These are phyloP conservation scores for Leishmania tarentolae DNA, from an alignment of 208 protist genomes.

Conservation along the genomic window DNA sequence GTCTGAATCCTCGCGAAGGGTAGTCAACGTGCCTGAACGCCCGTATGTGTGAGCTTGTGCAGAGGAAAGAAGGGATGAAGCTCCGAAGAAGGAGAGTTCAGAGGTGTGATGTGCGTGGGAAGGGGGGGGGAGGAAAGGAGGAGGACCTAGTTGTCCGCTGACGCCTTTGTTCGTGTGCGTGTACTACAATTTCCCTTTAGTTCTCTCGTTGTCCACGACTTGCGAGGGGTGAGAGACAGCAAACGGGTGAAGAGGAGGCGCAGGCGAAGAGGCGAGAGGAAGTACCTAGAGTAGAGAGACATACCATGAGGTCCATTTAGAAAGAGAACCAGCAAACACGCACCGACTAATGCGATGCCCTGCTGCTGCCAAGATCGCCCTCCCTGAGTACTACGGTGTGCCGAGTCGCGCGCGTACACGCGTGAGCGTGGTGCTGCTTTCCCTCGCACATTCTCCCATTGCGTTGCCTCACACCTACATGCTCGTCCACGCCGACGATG, in stretches of 20 bases:
- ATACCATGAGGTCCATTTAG: background rate
- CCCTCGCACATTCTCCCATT: background rate
- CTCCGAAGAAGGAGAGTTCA: background rate
- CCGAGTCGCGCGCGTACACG: background rate
- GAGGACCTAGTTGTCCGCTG: background rate
- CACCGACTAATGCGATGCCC: background rate
- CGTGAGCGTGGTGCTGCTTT: background rate
- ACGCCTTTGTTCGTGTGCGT: background rate
- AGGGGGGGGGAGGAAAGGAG: background rate
- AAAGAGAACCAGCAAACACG: background rate
- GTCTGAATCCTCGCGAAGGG: too few relatives aligned
- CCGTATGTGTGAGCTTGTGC: background rate
- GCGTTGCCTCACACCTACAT: background rate
- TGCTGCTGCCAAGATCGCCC: background rate
- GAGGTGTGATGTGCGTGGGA: conserved; percentile 10
- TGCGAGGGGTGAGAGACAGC: background rate
- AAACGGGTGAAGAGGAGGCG: too few relatives aligned
- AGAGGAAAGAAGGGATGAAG: background rate
- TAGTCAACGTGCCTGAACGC: background rate
- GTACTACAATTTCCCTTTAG: background rate
- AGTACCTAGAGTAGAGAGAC: background rate
- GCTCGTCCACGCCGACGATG: background rate
- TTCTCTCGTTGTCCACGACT: background rate
- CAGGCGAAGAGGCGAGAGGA: background rate
- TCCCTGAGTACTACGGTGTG: background rate